Base-by-base conservation (phyloP, 2,329 filamentous ascomycete species). In the Colletotrichum sp. region DNA sequence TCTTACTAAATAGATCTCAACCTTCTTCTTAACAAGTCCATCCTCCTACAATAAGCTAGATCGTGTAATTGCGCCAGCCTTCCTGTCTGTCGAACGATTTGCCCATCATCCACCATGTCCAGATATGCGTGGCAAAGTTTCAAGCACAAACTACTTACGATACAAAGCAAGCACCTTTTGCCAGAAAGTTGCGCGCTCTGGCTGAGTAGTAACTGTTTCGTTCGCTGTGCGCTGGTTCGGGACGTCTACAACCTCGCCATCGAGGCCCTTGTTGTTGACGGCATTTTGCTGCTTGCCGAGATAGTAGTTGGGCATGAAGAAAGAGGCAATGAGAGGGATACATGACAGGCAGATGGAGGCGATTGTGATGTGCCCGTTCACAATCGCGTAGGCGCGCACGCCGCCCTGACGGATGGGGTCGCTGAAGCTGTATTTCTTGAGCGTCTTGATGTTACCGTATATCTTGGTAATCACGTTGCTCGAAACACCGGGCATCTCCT, bases 241-340 rank as follows among this genome's bases (percentile, higher is more conserved):
- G 24, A 68, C 78, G 68, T 80, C 77, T 1, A 83, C 78, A 5
- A 64, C 10, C 68, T 82, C 79, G 7, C 82, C 82, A 70, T 83
- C 82, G 3, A 84, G 81, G 63, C 82, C 82, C 32, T 73, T 84
- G 77, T 83, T 83, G 8, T 77, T 83, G 21, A 80, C 81, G 9
- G 83, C 82, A 21, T 84, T 83, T 77, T 84, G 83, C 72, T 83
- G 80, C 78, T 83, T 81, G 76, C 83, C 84, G 3, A 84, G 79
- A 68, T 83, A 84, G 78, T 76, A 87, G 80, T 87, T 81, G 62
- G 86, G 85, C 85, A 87, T 86, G 77, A 85, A 86, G 24, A 87
- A 79, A 2, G 84, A 79, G 6, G 83, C 84, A 39, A 86, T 63
- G 0, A 85, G 59, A 2, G 85, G 81, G 1, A 87, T 69, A 15